A percentile compares a stretch with the other conserved stretches of the same genome.
Evolutionary conservation across 2,329 filamentous ascomycete genomes (phyloP).

Genomic region (Cylindrodendrum hubeiense): DNA sequence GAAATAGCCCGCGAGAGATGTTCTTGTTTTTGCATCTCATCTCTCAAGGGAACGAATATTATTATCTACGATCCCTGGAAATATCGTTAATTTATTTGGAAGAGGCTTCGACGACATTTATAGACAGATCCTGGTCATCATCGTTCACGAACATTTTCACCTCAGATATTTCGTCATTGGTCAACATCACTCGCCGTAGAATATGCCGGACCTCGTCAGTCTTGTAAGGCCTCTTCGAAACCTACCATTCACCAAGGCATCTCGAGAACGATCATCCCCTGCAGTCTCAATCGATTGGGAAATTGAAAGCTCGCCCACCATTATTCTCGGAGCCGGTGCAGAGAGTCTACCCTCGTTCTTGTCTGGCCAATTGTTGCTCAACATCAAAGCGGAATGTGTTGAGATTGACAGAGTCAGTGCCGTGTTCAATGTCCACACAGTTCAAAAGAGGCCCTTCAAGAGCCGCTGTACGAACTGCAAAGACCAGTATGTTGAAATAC

Average conservation of each 20-base stretch:
- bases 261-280: neutral
- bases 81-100: neutral
- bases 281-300: slow-evolving; percentile 21
- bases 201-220: slow-evolving; percentile 22
- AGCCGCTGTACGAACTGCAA: slow-evolving; percentile 33
- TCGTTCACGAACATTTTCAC: neutral
- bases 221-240: slow-evolving; percentile 23
- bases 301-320: slow-evolving; percentile 15
- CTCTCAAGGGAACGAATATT: neutral
- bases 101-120: neutral
- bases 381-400: neutral
- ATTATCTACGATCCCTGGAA: neutral
- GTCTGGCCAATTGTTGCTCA: slow-evolving; percentile 13
- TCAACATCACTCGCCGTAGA: neutral
- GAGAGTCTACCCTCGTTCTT: slow-evolving; percentile 14
- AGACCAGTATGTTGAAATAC: slow-evolving; percentile 25
- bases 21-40: neutral
- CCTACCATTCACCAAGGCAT: neutral
- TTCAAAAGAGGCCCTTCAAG: slow-evolving; percentile 33
- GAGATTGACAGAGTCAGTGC: slow-evolving; percentile 28
- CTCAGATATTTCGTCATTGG: neutral
- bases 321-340: slow-evolving; percentile 14
- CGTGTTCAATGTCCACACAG: neutral
- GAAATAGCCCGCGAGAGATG: neutral
- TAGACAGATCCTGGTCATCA: neutral